phyloP scores from a whole-genome alignment of 192 early-diverging fungal species.

The Coemansia biformis region DNA sequence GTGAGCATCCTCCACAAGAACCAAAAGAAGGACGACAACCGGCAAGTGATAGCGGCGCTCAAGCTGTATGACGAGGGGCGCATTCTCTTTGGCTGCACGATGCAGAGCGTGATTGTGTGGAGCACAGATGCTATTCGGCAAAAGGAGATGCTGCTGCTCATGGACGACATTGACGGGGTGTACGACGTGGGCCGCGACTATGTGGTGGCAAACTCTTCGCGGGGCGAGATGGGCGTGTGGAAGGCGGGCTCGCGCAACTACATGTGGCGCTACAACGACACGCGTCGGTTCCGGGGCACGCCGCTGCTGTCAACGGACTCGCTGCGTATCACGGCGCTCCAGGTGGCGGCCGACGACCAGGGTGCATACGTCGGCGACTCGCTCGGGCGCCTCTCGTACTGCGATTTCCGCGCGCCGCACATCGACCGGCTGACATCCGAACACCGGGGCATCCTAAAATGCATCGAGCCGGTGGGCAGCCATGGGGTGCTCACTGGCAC shows the following conservation, averaged over 20 bases:
- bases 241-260: constrained; percentile 31
- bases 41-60: constrained; percentile 9
- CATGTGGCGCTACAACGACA: constrained; percentile 44
- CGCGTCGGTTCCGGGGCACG: constrained; percentile 16
- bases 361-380: constrained; percentile 27
- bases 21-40: constrained; percentile 14
- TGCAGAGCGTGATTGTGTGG: constrained; percentile 25
- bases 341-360: constrained; percentile 10
- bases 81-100: constrained; percentile 35
- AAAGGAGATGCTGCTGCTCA: constrained; percentile 22
- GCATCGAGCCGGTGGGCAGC: constrained; percentile 15
- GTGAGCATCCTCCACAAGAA: constrained; percentile 7
- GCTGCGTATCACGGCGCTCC: constrained; percentile 20
- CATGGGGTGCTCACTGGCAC: constrained; percentile 26
- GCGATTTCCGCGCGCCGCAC: constrained; percentile 36
- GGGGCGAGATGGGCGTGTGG: constrained; percentile 42
- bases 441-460: constrained; percentile 7
- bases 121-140: constrained; percentile 16
- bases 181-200: constrained; percentile 39
- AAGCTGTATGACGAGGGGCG: constrained; percentile 31
- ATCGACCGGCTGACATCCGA: constrained; percentile 7
- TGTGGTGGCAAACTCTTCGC: constrained; percentile 33
- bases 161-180: constrained; percentile 31
- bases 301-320: neutral
- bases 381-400: constrained; percentile 11